Base-by-base conservation (phyloP, 2,329 filamentous ascomycete species). In the Ophiognomonia clavigignenti-juglandacearum region DNA sequence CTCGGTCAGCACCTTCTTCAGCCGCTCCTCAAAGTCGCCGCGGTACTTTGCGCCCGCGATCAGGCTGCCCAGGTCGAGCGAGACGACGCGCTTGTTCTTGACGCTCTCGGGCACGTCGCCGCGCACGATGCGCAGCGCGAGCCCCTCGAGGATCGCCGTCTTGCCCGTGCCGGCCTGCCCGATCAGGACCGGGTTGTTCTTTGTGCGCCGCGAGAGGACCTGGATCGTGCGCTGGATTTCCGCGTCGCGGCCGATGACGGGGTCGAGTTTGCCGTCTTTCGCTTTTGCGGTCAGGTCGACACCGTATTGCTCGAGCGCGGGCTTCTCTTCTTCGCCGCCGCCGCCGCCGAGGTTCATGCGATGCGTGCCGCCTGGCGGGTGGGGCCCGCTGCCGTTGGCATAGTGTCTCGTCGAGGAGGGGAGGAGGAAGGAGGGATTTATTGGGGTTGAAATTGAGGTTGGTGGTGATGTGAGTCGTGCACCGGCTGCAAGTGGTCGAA, bases 221-320 rank as follows among this genome's bases (percentile, higher is more conserved):
- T 97, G 93, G 50, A 97, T 96, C 0, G 91, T 96, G 41, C 93
- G 78, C 61, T 96, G 88, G 43, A 97, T 96, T 64, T 96, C 93
- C 5, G 80, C 74, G 59, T 96, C 91, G 64, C 93, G 79, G 18
- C 93, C 93, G 60, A 98, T 97, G 13, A 97, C 92, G 0, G 93
- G 93, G 61, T 98, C 93, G 4, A 98, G 76, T 62, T 96, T 96
- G 34, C 93, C 93, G 40, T 86, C 85, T 63, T 79, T 87, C 18
- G 93, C 93, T 58, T 80, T 81, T 11, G 82, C 86, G 2, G 93
- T 97, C 44, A 98, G 73, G 63, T 98, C 92, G 51, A 96, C 75
- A 48, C 93, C 93, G 60, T 84, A 98, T 64, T 95, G 81, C 65
- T 97, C 92, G 43, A 97, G 70, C 1, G 93, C 91, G 3, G 91